These are phyloP conservation scores for Corymbia citriodora DNA, from an alignment of 441 rosid genomes.

Conservation along the genomic window DNA sequence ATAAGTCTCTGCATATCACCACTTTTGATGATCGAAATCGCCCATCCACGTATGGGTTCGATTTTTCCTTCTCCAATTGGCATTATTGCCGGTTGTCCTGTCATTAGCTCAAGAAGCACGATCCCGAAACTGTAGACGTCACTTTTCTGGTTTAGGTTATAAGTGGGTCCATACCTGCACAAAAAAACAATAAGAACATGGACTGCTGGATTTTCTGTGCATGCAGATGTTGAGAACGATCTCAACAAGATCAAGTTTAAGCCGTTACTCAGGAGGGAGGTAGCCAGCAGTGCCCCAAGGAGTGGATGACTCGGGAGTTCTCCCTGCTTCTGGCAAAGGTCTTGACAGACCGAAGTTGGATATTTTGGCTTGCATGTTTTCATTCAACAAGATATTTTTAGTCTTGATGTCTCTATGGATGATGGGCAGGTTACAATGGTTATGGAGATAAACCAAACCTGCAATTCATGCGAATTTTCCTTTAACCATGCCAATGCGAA, in stretches of 20 bases:
- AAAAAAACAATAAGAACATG: background rate
- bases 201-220: fast-evolving
- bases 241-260: background rate
- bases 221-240: background rate
- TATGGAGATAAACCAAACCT: too few species aligned
- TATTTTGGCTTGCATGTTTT: background rate
- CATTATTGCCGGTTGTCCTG: background rate
- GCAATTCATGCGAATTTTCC: too few species aligned
- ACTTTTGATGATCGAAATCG: fast-evolving
- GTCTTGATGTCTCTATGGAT: too few species aligned
- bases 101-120: background rate
- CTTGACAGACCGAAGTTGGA: background rate
- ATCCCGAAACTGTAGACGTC: background rate
- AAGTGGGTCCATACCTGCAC: fast-evolving
- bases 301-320: fast-evolving
- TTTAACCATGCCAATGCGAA: too few species aligned
- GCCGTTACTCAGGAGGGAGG: background rate
- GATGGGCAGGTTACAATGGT: fast-evolving
- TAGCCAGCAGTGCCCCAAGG: fast-evolving
- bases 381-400: background rate
- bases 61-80: background rate
- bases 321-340: fast-evolving
- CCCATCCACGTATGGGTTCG: background rate
- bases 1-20: background rate
- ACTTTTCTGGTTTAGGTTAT: background rate